phyloP scores from a whole-genome alignment of 73 alveolate genomes.

The Tetrahymena elliotti region DNA sequence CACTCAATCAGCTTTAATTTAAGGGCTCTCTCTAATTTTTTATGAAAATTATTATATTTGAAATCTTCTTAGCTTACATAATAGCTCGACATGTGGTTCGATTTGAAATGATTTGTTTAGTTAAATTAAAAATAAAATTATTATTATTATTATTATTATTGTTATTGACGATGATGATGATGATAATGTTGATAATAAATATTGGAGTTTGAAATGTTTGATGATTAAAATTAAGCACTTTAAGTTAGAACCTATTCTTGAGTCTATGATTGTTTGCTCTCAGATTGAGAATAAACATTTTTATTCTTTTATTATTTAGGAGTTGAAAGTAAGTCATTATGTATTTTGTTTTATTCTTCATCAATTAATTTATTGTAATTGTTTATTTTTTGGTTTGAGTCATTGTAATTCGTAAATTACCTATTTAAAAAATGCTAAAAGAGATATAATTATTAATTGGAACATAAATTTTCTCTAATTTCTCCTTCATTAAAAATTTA shows the following conservation, averaged over 20 bases:
- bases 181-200: no score
- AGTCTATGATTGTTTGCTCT: neutral
- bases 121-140: no score
- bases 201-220: neutral
- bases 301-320: neutral
- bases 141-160: no score
- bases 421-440: neutral
- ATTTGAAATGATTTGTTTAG: neutral
- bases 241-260: neutral
- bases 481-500: neutral
- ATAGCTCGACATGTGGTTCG: neutral
- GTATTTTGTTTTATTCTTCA: no score
- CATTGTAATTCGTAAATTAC: neutral
- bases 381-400: neutral
- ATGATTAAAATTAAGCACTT: neutral
- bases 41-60: neutral
- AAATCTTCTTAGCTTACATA: neutral
- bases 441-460: neutral
- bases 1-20: neutral
- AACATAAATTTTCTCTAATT: neutral
- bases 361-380: no score
- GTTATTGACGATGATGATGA: no score
- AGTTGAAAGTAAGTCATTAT: neutral
- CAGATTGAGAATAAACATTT: neutral
- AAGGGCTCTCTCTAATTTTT: neutral